These are phyloP conservation scores for Bertia moriformis DNA, from an alignment of 2,329 filamentous ascomycete species.

Conservation along the genomic window DNA sequence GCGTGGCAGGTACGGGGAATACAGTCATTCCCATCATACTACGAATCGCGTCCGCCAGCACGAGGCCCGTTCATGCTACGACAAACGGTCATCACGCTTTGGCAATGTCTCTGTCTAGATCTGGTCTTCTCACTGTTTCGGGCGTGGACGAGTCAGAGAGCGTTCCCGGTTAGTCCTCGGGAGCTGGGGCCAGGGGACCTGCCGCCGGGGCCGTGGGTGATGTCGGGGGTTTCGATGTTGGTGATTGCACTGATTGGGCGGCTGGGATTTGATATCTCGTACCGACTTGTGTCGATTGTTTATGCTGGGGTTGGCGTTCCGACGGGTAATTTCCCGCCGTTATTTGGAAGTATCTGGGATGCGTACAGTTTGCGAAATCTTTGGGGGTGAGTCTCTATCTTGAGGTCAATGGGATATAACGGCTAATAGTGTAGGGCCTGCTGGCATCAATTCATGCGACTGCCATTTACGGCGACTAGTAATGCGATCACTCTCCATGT, in stretches of 20 bases:
- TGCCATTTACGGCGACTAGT: background rate
- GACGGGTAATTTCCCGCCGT: background rate
- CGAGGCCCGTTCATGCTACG: background rate
- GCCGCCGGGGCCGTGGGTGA: background rate
- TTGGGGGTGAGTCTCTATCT: background rate
- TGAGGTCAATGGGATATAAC: background rate
- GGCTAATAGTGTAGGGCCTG: background rate
- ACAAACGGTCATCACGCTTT: background rate
- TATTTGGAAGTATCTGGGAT: background rate
- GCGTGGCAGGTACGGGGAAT: background rate
- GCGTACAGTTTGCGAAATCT: background rate
- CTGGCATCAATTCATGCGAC: background rate
- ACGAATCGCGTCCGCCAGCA: background rate
- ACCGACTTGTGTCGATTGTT: background rate
- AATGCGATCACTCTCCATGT: background rate
- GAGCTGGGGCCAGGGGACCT: no score
- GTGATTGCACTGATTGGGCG: background rate
- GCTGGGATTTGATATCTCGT: background rate
- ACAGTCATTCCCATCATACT: background rate
- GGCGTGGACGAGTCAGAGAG: no score
- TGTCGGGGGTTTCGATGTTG: background rate
- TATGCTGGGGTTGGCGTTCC: background rate
- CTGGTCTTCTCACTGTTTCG: background rate
- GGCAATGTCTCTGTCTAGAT: background rate
- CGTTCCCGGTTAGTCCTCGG: no score